phyloP scores from a whole-genome alignment of 495 filamentous ascomycete species.

The Xylaria curta region DNA sequence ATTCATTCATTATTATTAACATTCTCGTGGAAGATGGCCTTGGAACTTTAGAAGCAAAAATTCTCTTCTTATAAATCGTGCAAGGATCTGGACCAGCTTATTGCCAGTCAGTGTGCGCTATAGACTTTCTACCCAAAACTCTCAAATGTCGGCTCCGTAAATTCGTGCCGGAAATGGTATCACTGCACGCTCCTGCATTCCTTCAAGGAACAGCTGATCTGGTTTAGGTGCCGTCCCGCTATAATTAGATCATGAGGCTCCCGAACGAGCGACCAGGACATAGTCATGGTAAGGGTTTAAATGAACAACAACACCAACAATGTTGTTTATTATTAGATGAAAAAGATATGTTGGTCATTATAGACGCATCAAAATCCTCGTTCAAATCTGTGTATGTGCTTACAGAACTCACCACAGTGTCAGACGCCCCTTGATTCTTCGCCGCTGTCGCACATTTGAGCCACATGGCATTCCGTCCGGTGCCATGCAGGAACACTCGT shows the following conservation, averaged over 20 bases:
- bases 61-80: neutral
- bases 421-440: conserved; percentile 4
- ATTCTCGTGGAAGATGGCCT: neutral
- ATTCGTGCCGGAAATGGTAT: neutral
- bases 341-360: neutral
- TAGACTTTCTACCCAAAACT: neutral
- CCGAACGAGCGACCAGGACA: neutral
- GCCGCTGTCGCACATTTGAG: conserved; percentile 22
- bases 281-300: neutral
- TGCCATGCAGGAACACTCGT: conserved; percentile 29
- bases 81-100: conserved; percentile 1
- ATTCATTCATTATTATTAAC: neutral
- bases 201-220: conserved; percentile 15
- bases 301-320: conserved; percentile 15
- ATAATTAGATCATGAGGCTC: conserved; percentile 26
- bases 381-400: neutral
- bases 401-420: neutral
- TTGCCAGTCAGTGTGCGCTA: neutral
- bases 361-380: neutral
- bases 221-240: conserved; percentile 5
- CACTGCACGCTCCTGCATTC: conserved; percentile 2
- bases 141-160: neutral
- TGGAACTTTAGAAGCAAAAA: neutral
- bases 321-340: conserved; percentile 16
- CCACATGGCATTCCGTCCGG: conserved; percentile 25